Evolutionary conservation across 2,329 filamentous ascomycete species (phyloP).

Genomic region (Leptodontidium sp.): DNA sequence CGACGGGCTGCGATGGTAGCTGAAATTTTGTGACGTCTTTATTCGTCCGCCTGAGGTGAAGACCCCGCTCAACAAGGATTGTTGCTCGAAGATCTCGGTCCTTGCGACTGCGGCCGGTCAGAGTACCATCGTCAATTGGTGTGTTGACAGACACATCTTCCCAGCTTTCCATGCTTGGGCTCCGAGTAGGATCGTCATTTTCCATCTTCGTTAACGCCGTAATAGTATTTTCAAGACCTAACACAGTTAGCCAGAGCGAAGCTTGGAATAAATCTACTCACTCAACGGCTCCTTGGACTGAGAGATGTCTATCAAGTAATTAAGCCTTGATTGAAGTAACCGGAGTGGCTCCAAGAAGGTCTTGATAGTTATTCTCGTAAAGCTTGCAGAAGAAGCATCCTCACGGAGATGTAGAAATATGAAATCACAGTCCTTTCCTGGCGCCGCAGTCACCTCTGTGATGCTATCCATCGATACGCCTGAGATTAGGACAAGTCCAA

Average conservation of each 20-base stretch:
- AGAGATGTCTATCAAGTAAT: conserved; percentile 83
- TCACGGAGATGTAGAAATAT: conserved; percentile 77
- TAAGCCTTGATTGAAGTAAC: conserved; percentile 83
- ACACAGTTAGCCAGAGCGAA: conserved; percentile 19
- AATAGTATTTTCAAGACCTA: conserved; percentile 70
- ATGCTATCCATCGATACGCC: conserved; percentile 77
- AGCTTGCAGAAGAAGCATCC: conserved; percentile 36
- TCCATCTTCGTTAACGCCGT: conserved; percentile 79
- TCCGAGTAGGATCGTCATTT: conserved; percentile 63
- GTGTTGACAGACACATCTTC: conserved; percentile 76
- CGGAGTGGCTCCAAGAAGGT: conserved; percentile 89
- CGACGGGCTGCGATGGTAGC: conserved; percentile 79
- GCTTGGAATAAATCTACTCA: conserved; percentile 17
- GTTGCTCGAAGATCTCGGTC: conserved; percentile 61
- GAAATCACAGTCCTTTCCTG: conserved; percentile 91
- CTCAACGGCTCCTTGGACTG: conserved; percentile 74
- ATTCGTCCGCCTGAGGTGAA: conserved; percentile 54
- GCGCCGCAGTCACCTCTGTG: conserved; percentile 86
- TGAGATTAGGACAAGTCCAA: conserved; percentile 88
- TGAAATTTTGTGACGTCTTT: conserved; percentile 70
- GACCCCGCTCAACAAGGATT: conserved; percentile 68
- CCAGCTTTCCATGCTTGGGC: conserved; percentile 87
- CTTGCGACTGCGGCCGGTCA: conserved; percentile 50
- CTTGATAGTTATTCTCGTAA: conserved; percentile 78
- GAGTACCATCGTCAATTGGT: conserved; percentile 66